phyloP scores from a whole-genome alignment of 306 rosid genomes.

The Quercus alba region DNA sequence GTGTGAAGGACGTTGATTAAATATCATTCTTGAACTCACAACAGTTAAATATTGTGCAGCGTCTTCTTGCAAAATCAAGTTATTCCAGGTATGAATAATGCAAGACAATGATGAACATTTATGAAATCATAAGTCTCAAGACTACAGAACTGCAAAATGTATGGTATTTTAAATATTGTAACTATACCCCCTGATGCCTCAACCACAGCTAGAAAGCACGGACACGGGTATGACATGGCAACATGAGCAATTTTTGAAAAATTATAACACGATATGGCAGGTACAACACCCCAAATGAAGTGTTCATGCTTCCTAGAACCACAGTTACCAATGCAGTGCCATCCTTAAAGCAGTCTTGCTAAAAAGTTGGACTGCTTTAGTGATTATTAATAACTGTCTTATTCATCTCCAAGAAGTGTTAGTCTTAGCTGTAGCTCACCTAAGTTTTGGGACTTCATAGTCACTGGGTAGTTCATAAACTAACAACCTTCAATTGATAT shows the following conservation, averaged over 20 bases:
- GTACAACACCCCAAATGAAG: too few relatives aligned
- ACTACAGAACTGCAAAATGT: not conserved
- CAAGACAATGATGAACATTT: not conserved
- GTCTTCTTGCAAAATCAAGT: not conserved
- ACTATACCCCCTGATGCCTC: not conserved
- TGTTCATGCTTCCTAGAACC: too few relatives aligned
- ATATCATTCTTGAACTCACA: slow-evolving; percentile 16
- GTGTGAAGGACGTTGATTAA: not conserved
- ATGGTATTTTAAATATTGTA: not conserved
- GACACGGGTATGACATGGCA: too few relatives aligned
- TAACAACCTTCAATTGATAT: not conserved
- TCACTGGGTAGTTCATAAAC: not conserved
- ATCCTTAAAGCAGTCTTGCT: not conserved
- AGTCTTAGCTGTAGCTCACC: not conserved
- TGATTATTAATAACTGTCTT: not conserved
- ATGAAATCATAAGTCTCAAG: not conserved
- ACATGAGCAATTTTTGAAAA: too few relatives aligned
- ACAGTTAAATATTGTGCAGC: not conserved
- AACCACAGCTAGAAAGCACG: not conserved
- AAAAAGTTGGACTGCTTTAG: not conserved
- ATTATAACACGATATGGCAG: too few relatives aligned
- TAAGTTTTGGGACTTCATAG: not conserved
- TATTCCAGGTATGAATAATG: not conserved
- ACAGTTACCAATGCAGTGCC: not conserved
- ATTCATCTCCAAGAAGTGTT: not conserved